Evolutionary conservation across 371 early-diverging fungal species (phyloP).

Genomic region (Zychaea mexicana): DNA sequence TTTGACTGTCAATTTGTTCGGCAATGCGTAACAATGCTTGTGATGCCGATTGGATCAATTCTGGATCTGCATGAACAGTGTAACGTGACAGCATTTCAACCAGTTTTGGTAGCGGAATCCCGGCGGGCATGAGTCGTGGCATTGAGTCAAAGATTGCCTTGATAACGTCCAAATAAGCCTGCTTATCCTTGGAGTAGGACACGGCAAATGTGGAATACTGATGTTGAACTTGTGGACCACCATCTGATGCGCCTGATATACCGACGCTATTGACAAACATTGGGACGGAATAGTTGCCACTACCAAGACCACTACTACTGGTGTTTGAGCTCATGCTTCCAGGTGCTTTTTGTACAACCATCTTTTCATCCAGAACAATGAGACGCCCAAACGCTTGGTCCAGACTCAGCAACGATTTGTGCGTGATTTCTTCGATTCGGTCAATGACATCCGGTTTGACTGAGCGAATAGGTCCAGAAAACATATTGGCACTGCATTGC

Average conservation of each 20-base stretch:
- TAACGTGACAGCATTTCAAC: slow-evolving; percentile 82
- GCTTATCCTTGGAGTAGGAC: slow-evolving; percentile 67
- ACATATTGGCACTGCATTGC: slow-evolving; percentile 40
- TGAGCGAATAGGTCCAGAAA: slow-evolving; percentile 36
- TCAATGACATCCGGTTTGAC: slow-evolving; percentile 54
- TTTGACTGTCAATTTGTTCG: slow-evolving; percentile 62
- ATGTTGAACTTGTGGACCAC: slow-evolving; percentile 55
- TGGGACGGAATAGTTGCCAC: slow-evolving; percentile 36
- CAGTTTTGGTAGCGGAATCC: slow-evolving; percentile 57
- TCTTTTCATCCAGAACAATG: slow-evolving; percentile 53
- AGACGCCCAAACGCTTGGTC: slow-evolving; percentile 60
- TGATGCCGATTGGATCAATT: slow-evolving; percentile 69
- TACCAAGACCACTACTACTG: slow-evolving; percentile 10
- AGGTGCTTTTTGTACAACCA: slow-evolving; percentile 40
- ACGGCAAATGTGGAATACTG: slow-evolving; percentile 63
- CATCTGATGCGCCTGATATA: slow-evolving; percentile 19
- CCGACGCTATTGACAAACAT: slow-evolving; percentile 36
- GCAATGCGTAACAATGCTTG: slow-evolving; percentile 72
- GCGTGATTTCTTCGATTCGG: slow-evolving; percentile 57
- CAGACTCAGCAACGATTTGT: slow-evolving; percentile 52
- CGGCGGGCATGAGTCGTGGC: slow-evolving; percentile 76
- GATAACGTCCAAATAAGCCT: slow-evolving; percentile 70
- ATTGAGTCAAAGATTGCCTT: slow-evolving; percentile 69
- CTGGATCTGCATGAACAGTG: slow-evolving; percentile 82
- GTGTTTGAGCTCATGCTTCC: slow-evolving; percentile 1